A percentile compares a stretch with the other conserved stretches of the same genome.
Evolutionary conservation across 2,329 filamentous ascomycete genomes (phyloP).

Genomic region (Trichoderma arundinaceum): DNA sequence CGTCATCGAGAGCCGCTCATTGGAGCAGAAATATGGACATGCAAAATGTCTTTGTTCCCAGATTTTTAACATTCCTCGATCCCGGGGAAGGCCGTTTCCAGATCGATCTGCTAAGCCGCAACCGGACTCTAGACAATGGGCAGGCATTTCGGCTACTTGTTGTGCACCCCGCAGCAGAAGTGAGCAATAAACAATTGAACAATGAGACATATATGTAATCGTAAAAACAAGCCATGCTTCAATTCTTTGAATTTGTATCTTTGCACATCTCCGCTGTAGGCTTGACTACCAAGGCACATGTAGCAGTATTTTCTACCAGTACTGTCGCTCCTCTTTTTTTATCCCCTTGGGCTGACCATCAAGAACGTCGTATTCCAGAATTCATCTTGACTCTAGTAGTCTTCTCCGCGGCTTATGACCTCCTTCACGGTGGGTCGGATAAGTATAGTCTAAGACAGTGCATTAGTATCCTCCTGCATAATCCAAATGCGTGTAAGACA

Average conservation of each 20-base stretch:
- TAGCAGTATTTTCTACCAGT: neutral
- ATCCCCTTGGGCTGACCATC: neutral
- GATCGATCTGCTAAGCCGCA: slow-evolving; percentile 19
- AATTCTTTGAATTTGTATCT: neutral
- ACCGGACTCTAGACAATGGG: too few relatives aligned
- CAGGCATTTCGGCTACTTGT: too few relatives aligned
- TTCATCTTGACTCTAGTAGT: slow-evolving; percentile 63
- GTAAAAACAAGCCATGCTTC: too few relatives aligned
- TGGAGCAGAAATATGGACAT: neutral
- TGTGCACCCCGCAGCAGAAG: neutral
- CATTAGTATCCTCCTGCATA: slow-evolving; percentile 10
- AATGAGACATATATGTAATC: too few relatives aligned
- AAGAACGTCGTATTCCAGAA: slow-evolving; percentile 40
- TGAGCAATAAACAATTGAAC: too few relatives aligned
- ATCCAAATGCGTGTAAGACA: neutral
- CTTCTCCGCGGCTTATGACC: slow-evolving; percentile 83
- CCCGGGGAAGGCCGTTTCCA: slow-evolving; percentile 24
- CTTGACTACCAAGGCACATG: too few relatives aligned
- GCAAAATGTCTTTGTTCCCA: neutral
- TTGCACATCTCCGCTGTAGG: neutral
- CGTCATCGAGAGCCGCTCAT: slow-evolving; percentile 13
- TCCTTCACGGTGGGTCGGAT: slow-evolving; percentile 83
- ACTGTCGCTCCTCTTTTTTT: neutral
- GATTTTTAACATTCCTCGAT: neutral
- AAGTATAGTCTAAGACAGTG: slow-evolving; percentile 66